Evolutionary conservation across 148 eudicot species (phyloP), one percentile per base, ranked within the genome.

Genomic region (Pharnaceum exiguum): DNA sequence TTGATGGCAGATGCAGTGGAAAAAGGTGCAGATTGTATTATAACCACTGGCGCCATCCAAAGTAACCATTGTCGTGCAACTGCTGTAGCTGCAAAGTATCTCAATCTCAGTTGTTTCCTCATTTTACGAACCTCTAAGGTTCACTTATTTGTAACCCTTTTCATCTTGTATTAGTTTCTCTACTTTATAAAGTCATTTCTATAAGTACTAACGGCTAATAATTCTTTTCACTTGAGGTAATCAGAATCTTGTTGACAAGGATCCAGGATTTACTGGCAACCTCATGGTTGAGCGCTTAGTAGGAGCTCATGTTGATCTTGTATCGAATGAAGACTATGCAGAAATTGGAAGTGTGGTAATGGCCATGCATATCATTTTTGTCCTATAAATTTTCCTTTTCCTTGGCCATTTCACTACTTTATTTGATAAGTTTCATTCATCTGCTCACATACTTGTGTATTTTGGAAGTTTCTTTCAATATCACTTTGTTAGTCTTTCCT

Each of bases 21-120:
- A 28, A 83, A 85, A 46, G 98, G 98, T 51, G 90, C 96, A 35
- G 96, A 93, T 64, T 88, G 89, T 55, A 74, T 93, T 39, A 52
- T 88, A 50, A 81, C 98, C 26, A 88, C 88, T 40, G 98, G 96
- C 18, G 95, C 96, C 60, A 88, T 88, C 74, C 96, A 88, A 77
- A 93, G 99, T 71, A 93, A 93, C 74, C 99, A 93, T 62, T 88
- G 95, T 53, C 82, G 99, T 47, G 99, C 99, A 42, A 83, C 99
- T 64, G 95, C 96, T 68, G 99, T 93, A 43, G 95, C 95, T 68
- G 84, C 99, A 7, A 88, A 83, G 71, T 93, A 93, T 68, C 79
- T 93, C 62, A 79, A 80, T 73, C 91, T 93, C 11, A 95, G 89
- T 55, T 93, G 91, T 77, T 89, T 70, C 75, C 91, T 93, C 12